phyloP scores from a whole-genome alignment of 2,329 filamentous ascomycete species.

The Pseudogymnoascus sp. region DNA sequence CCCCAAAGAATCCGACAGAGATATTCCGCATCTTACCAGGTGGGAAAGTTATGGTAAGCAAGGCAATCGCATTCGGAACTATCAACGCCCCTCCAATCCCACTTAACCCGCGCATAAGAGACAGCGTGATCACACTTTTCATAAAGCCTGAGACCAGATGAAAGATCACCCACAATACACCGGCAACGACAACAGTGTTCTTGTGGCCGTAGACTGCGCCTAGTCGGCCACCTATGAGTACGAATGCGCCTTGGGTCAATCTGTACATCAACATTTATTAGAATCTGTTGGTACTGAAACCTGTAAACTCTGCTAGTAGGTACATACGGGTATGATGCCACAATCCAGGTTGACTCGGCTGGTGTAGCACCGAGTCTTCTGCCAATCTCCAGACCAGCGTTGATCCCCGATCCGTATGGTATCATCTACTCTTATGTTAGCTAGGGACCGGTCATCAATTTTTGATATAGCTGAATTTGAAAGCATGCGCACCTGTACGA shows the following conservation, averaged over 20 bases:
- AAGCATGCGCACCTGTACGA: background rate
- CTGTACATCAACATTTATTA: constrained; percentile 21
- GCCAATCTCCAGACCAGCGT: constrained; percentile 1
- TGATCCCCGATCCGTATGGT: background rate
- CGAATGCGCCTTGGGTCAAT: constrained; percentile 45
- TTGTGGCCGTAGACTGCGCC: constrained; percentile 48
- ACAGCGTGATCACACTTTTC: constrained; percentile 35
- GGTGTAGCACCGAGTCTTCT: constrained; percentile 11
- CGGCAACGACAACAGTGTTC: constrained; percentile 39
- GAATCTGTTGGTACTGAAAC: constrained; percentile 10
- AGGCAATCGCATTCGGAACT: constrained; percentile 46
- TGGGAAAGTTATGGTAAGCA: constrained; percentile 41
- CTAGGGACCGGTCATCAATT: background rate
- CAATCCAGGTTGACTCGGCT: constrained; percentile 34
- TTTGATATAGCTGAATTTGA: background rate
- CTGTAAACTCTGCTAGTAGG: background rate
- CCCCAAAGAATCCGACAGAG: constrained; percentile 40
- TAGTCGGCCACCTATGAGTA: constrained; percentile 44
- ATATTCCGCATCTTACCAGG: constrained; percentile 41
- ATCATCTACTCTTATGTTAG: constrained; percentile 9
- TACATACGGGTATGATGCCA: constrained; percentile 33
- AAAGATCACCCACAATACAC: constrained; percentile 36
- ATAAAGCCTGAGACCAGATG: constrained; percentile 40
- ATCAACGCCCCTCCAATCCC: constrained; percentile 45
- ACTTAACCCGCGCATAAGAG: constrained; percentile 38